These are phyloP conservation scores for Sphagnum fallax DNA, from an alignment of 228 moss, liverwort and hornwort genomes.

Conservation along the genomic window DNA sequence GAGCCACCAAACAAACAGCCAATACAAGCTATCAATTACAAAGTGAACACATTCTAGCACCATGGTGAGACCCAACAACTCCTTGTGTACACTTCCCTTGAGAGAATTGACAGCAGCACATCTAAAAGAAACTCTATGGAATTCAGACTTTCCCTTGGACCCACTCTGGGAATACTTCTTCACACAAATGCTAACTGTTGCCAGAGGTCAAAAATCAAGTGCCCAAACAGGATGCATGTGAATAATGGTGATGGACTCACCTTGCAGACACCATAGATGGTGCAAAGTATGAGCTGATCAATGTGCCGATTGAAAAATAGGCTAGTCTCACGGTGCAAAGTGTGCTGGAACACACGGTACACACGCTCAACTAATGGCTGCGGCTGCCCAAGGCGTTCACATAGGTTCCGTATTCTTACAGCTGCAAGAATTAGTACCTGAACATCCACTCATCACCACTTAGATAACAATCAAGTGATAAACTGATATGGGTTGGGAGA, in stretches of 20 bases:
- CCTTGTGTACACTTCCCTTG: no score
- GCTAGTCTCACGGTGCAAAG: conserved; percentile 65
- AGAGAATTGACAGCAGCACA: no score
- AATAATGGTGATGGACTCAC: conserved; percentile 16
- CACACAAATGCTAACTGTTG: no score
- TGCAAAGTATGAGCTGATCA: conserved; percentile 93
- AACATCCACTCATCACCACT: conserved; percentile 2
- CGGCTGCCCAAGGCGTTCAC: conserved; percentile 73
- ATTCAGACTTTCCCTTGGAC: no score
- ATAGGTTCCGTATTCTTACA: conserved; percentile 77
- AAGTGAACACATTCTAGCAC: not conserved
- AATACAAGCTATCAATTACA: not conserved
- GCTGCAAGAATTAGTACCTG: conserved; percentile 89
- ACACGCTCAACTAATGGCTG: conserved; percentile 84
- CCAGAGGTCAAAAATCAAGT: no score
- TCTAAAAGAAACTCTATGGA: no score
- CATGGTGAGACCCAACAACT: no score
- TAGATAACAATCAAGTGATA: not conserved
- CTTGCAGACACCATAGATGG: conserved; percentile 96
- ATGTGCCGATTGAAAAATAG: conserved; percentile 95
- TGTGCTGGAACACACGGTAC: conserved; percentile 61
- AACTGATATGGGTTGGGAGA: not conserved
- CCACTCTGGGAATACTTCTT: no score
- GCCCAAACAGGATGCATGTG: not conserved
- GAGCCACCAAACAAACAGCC: conserved; percentile 23